Conservation (phyloP, 129 eudicot species). For the Oenanthe sinensis region DNA sequence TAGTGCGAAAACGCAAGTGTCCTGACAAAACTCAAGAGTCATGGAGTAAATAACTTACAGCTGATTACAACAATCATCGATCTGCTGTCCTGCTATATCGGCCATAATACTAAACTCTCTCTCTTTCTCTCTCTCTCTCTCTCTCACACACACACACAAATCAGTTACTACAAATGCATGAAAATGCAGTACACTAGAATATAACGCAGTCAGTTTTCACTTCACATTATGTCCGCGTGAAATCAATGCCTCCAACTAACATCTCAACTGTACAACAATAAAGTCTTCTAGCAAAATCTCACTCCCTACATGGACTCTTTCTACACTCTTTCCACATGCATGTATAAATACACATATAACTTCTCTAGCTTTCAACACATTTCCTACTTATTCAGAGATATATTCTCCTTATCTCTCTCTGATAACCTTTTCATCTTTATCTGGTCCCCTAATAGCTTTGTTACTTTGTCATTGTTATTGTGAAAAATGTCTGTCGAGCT, state of each 20-base stretch:
- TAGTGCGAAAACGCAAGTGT: not conserved
- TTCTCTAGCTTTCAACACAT: constrained; percentile 1
- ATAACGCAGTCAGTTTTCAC: not conserved
- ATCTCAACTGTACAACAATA: constrained; percentile 14
- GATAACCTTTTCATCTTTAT: not conserved
- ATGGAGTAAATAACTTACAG: too few species aligned
- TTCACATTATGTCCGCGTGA: constrained; percentile 19
- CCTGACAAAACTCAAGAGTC: too few species aligned
- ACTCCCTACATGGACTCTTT: not conserved
- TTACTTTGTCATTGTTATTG: not conserved
- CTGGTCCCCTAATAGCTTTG: not conserved
- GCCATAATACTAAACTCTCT: too few species aligned
- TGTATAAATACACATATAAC: not conserved
- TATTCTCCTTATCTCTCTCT: not conserved
- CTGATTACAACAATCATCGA: too few species aligned
- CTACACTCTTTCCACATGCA: not conserved
- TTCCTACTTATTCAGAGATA: not conserved
- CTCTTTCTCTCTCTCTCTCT: too few species aligned
- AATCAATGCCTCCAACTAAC: constrained; percentile 15
- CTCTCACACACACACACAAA: not conserved
- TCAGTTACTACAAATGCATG: not conserved
- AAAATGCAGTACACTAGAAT: not conserved
- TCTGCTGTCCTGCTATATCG: too few species aligned
- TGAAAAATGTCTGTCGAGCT: constrained; percentile 15
- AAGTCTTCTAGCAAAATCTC: not conserved